A percentile compares a stretch with the other conserved stretches of the same genome.
These are phyloP conservation scores for Dictyostelium brefeldianum DNA, from an alignment of 78 protist genomes.

Conservation along the genomic window DNA sequence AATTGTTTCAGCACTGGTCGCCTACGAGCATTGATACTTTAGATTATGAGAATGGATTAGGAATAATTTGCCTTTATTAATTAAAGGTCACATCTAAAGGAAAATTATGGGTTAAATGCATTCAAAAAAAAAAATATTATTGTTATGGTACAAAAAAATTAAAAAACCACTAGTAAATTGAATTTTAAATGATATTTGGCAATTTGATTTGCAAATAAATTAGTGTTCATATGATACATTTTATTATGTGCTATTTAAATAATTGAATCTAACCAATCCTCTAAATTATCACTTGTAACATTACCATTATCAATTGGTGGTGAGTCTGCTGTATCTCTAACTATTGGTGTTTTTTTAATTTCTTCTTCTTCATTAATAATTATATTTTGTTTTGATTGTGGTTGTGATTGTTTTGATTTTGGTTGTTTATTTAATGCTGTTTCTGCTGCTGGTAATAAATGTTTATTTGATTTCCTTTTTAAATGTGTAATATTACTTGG, in stretches of 20 bases:
- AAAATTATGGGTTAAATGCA: no score
- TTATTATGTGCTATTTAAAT: not conserved
- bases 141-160: no score
- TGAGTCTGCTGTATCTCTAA: not conserved
- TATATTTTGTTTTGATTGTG: not conserved
- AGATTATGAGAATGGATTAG: no score
- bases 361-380: not conserved
- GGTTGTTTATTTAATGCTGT: not conserved
- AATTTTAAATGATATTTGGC: no score
- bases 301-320: conserved; percentile 21
- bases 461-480: conserved; percentile 57
- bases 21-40: no score
- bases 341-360: conserved; percentile 13
- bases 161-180: no score
- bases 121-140: no score
- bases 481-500: conserved; percentile 21
- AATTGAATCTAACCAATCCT: conserved; percentile 68
- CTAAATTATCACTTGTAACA: conserved; percentile 30
- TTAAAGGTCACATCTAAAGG: no score
- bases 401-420: not conserved
- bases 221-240: no score
- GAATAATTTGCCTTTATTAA: no score
- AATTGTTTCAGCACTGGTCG: no score
- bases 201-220: no score
- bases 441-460: conserved; percentile 4